Conservation (phyloP, 2,329 filamentous ascomycete species). For the Pseudohalonectria lignicola region DNA sequence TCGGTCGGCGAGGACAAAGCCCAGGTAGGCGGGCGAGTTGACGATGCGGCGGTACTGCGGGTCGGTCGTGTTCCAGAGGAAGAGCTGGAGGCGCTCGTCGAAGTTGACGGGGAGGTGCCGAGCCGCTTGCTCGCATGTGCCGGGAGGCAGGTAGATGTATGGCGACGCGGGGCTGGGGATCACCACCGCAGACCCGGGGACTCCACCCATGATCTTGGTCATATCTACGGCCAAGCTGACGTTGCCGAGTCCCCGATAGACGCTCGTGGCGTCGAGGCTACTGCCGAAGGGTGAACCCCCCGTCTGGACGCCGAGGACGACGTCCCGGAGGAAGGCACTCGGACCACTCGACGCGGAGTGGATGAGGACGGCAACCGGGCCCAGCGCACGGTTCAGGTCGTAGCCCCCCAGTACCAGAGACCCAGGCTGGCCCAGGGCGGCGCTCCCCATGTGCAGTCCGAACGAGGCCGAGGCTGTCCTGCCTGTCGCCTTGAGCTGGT, state of each 20-base stretch:
- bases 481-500: slow-evolving; percentile 8
- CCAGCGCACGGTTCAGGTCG: slow-evolving; percentile 18
- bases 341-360: slow-evolving; percentile 1
- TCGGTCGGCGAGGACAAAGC: slow-evolving; percentile 22
- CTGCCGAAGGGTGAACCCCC: slow-evolving; percentile 9
- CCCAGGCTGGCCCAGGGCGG: slow-evolving; percentile 12
- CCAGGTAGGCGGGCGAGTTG: slow-evolving; percentile 26
- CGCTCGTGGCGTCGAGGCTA: background rate
- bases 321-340: slow-evolving; percentile 8
- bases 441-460: slow-evolving; percentile 21
- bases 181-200: slow-evolving; percentile 4
- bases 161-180: slow-evolving; percentile 16
- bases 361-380: slow-evolving; percentile 12
- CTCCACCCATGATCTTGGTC: slow-evolving; percentile 4
- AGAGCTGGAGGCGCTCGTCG: slow-evolving; percentile 21
- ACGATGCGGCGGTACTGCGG: slow-evolving; percentile 23
- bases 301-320: slow-evolving; percentile 12
- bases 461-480: slow-evolving; percentile 16
- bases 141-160: slow-evolving; percentile 25
- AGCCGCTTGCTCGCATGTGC: slow-evolving; percentile 26
- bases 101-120: slow-evolving; percentile 23
- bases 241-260: slow-evolving; percentile 5
- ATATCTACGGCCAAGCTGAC: background rate
- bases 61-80: slow-evolving; percentile 25
- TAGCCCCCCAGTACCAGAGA: slow-evolving; percentile 22